phyloP scores from a whole-genome alignment of 2,329 filamentous ascomycete genomes.

The Colletotrichum sp. region DNA sequence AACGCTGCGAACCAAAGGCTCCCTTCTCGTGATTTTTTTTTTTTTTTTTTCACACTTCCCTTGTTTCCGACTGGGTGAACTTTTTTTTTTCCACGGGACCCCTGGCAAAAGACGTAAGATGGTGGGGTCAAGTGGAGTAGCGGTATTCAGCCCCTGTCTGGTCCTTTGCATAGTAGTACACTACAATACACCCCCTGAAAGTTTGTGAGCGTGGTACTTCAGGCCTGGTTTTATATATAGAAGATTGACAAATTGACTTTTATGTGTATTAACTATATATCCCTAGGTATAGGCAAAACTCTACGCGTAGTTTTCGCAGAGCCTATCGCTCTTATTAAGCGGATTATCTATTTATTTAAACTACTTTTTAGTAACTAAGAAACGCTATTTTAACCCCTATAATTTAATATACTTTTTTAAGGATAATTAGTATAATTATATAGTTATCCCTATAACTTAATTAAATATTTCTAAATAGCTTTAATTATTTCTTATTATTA shows the following conservation, averaged over 20 bases:
- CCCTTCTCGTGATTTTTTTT: neutral
- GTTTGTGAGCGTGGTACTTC: no score
- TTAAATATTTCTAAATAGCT: neutral
- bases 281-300: no score
- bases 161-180: no score
- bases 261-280: no score
- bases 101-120: neutral
- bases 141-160: no score
- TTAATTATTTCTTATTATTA: neutral
- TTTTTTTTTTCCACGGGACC: neutral
- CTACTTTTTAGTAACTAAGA: neutral
- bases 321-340: neutral
- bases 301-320: no score
- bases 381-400: neutral
- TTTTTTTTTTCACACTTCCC: neutral
- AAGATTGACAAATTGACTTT: no score
- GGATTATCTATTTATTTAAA: neutral
- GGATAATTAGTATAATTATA: neutral
- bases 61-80: neutral
- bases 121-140: neutral
- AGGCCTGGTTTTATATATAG: no score
- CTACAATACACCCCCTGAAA: no score
- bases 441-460: neutral
- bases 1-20: neutral
- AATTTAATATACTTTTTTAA: neutral